phyloP scores from a whole-genome alignment of 2,329 filamentous ascomycete species.

The Nothophaeocryptopus gaeumannii region DNA sequence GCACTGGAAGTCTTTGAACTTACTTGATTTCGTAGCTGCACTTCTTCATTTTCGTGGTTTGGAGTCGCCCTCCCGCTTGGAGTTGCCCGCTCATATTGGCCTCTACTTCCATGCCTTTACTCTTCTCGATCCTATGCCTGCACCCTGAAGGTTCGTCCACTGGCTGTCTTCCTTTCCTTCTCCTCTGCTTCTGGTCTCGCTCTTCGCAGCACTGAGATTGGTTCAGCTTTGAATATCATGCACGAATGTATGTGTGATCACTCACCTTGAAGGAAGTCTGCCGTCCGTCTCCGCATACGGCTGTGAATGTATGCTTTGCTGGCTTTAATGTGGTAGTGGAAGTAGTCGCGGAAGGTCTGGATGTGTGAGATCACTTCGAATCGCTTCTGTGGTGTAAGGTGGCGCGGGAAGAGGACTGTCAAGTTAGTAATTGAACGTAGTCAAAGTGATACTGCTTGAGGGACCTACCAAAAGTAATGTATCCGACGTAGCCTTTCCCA shows the following conservation, averaged over 20 bases:
- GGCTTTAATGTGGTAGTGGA: slow-evolving; percentile 99
- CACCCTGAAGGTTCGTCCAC: slow-evolving; percentile 82
- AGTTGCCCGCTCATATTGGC: no score
- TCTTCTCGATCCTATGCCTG: slow-evolving; percentile 39
- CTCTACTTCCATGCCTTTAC: no score
- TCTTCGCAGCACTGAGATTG: slow-evolving; percentile 75
- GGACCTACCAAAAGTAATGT: slow-evolving; percentile 87
- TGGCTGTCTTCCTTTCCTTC: slow-evolving; percentile 97
- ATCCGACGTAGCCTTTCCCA: slow-evolving; percentile 83
- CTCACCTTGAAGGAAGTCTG: slow-evolving; percentile 94
- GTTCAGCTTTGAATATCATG: slow-evolving; percentile 1
- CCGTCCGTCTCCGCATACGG: slow-evolving; percentile 93
- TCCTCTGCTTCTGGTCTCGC: slow-evolving; percentile 94
- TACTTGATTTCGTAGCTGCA: no score
- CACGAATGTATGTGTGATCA: background rate
- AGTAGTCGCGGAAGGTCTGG: slow-evolving; percentile 99
- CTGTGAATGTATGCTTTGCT: slow-evolving; percentile 99
- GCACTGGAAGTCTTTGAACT: no score
- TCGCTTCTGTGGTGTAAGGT: slow-evolving; percentile 85
- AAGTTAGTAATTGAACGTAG: slow-evolving; percentile 21
- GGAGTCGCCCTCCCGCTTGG: no score
- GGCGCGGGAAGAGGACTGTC: slow-evolving; percentile 87
- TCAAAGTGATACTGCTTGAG: background rate
- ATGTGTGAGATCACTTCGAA: slow-evolving; percentile 97
- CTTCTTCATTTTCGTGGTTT: no score